Base-by-base conservation (phyloP, 306 rosid genomes). In the Corylus americana region DNA sequence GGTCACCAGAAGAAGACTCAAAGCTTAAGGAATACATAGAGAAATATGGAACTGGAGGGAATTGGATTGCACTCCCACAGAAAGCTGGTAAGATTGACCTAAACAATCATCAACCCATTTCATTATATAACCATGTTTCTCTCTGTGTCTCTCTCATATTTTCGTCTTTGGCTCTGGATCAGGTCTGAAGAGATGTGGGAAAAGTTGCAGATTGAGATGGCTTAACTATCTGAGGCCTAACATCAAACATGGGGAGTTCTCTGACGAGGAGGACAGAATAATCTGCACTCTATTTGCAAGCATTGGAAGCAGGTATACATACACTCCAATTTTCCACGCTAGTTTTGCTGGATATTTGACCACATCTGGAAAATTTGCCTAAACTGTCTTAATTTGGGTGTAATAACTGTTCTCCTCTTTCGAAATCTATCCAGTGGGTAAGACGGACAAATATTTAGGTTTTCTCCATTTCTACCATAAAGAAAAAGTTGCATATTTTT, bases 1-100 rank as follows among this genome's bases (percentile, higher is more conserved):
- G 98, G 98, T 94, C 98, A 14, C 96, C 97, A 5, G 97, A 92
- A 86, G 98, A 94, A 85, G 98, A 94, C 79, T 73, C 88, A n/a
- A 88, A 86, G 91, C 94, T 94, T 2, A 94, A 87, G 75, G 93
- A 92, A 3, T 86, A 87, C 89, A 92, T 94, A 0, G 87, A 92
- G 51, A 92, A 87, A 14, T 77, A 88, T 83, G 98, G 98, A 10
- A 94, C 94, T n/a, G 98, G 97, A 62, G 97, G 97, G 11, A 94
- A 92, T 72, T 94, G 98, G 98, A 92, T 94, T 79, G 92, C 96
- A 73, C 97, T 94, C 78, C 98, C 98, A 39, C 97, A 89, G 37
- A 94, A 91, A 89, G 98, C 96, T 71, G 97, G 98, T 94, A 88
- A 85, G 66, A 29, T 66, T 59, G n/a, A 76, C 53, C 76, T 67